Evolutionary conservation across 2,329 filamentous ascomycete species (phyloP).

Genomic region (Cladosporium velox): DNA sequence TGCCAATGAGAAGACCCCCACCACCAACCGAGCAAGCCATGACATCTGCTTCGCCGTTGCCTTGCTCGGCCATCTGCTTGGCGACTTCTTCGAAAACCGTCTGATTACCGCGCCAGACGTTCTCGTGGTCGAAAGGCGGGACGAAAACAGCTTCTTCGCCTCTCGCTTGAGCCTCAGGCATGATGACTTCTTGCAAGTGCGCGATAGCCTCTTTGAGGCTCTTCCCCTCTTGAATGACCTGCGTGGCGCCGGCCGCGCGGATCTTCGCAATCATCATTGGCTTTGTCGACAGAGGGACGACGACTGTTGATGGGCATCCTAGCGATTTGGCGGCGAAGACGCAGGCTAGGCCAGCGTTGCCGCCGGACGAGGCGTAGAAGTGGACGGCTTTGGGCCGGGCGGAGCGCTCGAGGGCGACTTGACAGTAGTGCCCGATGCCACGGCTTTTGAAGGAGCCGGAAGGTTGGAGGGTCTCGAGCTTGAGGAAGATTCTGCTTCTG

Average conservation of each 20-base stretch:
- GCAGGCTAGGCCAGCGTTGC: constrained; percentile 82
- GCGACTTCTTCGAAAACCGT: constrained; percentile 58
- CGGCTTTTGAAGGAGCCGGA: constrained; percentile 82
- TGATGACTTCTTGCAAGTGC: constrained; percentile 61
- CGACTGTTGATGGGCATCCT: constrained; percentile 69
- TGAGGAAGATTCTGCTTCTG: constrained; percentile 74
- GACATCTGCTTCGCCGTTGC: constrained; percentile 58
- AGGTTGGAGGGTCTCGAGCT: constrained; percentile 82
- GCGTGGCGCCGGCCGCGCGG: constrained; percentile 62
- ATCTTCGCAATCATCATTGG: constrained; percentile 72
- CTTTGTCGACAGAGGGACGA: constrained; percentile 68
- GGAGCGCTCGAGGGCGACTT: constrained; percentile 49
- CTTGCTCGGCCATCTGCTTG: constrained; percentile 41
- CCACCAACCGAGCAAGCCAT: constrained; percentile 80
- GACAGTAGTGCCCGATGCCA: constrained; percentile 72
- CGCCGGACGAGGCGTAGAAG: constrained; percentile 80
- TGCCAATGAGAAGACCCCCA: constrained; percentile 75
- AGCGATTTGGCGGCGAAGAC: constrained; percentile 70
- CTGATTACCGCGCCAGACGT: constrained; percentile 67
- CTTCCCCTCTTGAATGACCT: constrained; percentile 68
- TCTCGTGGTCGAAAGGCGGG: constrained; percentile 68
- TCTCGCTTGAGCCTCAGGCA: constrained; percentile 43
- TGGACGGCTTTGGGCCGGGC: constrained; percentile 48
- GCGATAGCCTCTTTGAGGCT: constrained; percentile 70
- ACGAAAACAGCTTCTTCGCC: constrained; percentile 62